Evolutionary conservation across 2,329 filamentous ascomycete genomes (phyloP), one percentile per base, ranked within the genome.

Genomic region (Paecilomyces formosus): DNA sequence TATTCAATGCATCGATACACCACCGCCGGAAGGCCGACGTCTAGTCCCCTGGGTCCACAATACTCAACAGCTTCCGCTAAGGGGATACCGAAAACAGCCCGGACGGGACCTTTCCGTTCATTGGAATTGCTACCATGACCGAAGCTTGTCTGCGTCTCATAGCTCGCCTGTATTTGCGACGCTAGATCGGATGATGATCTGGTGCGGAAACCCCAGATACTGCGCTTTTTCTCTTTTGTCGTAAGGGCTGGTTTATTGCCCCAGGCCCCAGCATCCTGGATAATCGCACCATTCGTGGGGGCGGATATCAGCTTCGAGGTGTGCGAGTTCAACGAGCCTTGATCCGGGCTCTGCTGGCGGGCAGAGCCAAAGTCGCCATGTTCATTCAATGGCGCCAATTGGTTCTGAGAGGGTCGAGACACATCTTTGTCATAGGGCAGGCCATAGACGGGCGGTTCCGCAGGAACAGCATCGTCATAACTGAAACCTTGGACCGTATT

Each of bases 1-100:
- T 96, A 99, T 72, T 97, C 90, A 61, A 99, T 89, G 70, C 92
- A 97, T 58, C 94, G 88, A 76, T 95, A 99, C 8, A 97, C 90
- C 2, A 99, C 94, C 6, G 93, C 90, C 1, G 94, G 94, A 28
- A 99, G 78, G 28, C 89, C 87, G 6, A 91, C 85, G 60, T 86
- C 84, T 52, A 90, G 81, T 58, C 91, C 89, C 12, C 68, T 66
- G 0, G 92, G 92, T 12, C 86, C 82, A 65, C 89, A 92, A 70
- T 84, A 89, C 60, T 89, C 85, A 7, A 96, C 92, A 26, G 94
- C 94, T 68, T 97, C 93, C 8, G 85, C 85, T 56, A 99, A 78
- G 4, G 90, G 85, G 31, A 90, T 88, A 2, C 94, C 94, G 71
- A 99, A 99, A 3, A 91, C 89, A 58, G 88, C 84, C 39, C 86